Evolutionary conservation across 371 early-diverging fungal species (phyloP).

Genomic region (Rhizopus microsporus): DNA sequence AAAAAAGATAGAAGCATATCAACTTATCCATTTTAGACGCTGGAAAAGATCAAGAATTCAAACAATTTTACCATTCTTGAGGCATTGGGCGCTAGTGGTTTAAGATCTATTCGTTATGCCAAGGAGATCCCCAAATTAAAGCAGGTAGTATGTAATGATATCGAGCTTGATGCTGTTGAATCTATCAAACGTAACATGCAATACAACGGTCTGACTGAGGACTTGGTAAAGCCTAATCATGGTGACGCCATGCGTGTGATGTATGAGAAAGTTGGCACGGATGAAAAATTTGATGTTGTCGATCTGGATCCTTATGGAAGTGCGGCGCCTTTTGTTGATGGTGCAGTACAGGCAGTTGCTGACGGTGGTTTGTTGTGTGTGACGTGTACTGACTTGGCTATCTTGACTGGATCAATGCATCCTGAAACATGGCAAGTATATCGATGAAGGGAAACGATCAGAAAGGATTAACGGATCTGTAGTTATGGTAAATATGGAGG

Average conservation of each 20-base stretch:
- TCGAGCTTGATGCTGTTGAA: constrained; percentile 88
- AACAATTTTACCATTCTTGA: constrained; percentile 83
- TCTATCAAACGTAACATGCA: constrained; percentile 89
- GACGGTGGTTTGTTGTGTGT: constrained; percentile 97
- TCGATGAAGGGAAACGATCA: neutral
- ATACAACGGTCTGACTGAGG: constrained; percentile 77
- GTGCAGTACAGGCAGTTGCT: constrained; percentile 91
- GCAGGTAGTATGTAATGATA: constrained; percentile 93
- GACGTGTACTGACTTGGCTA: constrained; percentile 99
- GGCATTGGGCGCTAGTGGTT: constrained; percentile 98
- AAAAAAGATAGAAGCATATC: neutral
- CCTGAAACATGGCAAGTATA: constrained; percentile 81
- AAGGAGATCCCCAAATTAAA: constrained; percentile 89
- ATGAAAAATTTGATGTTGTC: constrained; percentile 77
- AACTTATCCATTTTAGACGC: constrained; percentile 11
- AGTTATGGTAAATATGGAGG: constrained; percentile 96
- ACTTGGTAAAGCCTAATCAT: constrained; percentile 75
- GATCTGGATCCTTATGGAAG: constrained; percentile 99
- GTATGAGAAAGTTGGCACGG: constrained; percentile 70
- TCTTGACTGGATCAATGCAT: constrained; percentile 91
- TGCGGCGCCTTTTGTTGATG: constrained; percentile 96
- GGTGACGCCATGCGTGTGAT: constrained; percentile 90
- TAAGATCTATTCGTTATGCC: constrained; percentile 98
- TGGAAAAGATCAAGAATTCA: constrained; percentile 31
- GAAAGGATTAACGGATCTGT: neutral